Evolutionary conservation across 345 rosid species (phyloP).

Genomic region (Eucalyptus victrix): DNA sequence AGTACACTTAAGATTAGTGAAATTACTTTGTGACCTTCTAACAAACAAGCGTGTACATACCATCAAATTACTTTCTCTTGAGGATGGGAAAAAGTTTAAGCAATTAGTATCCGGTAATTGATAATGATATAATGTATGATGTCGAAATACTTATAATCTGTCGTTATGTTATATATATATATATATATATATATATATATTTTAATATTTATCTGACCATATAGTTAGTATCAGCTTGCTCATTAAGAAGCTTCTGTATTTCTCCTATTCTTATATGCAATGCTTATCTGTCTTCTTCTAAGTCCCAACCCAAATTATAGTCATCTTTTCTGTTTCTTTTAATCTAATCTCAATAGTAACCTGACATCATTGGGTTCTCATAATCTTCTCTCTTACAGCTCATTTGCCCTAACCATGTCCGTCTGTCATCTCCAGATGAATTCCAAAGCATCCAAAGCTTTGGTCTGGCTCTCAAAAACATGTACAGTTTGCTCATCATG

Average conservation of each 20-base stretch:
- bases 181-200: no score
- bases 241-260: not conserved
- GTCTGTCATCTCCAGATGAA: not conserved
- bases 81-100: not conserved
- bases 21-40: not conserved
- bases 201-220: not conserved
- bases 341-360: not conserved
- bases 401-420: not conserved
- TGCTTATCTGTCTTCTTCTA: not conserved
- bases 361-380: not conserved
- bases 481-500: not conserved
- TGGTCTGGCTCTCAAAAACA: not conserved
- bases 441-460: not conserved
- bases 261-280: not conserved
- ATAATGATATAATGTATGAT: not conserved
- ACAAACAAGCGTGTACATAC: not conserved
- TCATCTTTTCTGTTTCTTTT: not conserved
- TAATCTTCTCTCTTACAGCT: not conserved
- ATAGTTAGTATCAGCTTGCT: not conserved
- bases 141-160: rapidly evolving
- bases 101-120: not conserved
- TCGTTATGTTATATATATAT: not conserved
- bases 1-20: not conserved
- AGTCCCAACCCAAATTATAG: not conserved
- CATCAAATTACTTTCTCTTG: not conserved